Evolutionary conservation across 2,329 filamentous ascomycete genomes (phyloP).

Genomic region (Trichoderma koningii): DNA sequence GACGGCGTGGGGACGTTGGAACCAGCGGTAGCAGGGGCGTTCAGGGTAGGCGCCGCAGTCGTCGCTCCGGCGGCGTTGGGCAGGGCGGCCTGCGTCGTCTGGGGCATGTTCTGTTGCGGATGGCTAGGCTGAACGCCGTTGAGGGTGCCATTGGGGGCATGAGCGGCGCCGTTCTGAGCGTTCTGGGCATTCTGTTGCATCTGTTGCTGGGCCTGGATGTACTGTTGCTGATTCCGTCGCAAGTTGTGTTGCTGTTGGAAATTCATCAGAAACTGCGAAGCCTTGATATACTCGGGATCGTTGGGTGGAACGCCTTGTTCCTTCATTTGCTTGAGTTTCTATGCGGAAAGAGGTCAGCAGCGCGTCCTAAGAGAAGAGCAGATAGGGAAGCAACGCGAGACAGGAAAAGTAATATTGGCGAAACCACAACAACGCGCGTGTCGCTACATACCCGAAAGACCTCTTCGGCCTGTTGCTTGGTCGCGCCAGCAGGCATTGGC

Average conservation of each 20-base stretch:
- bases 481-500: slow-evolving; percentile 67
- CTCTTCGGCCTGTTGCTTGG: slow-evolving; percentile 76
- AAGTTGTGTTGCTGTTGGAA: slow-evolving; percentile 68
- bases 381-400: slow-evolving; percentile 12
- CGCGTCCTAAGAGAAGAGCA: not conserved
- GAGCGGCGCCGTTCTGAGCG: slow-evolving; percentile 49
- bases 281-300: slow-evolving; percentile 86
- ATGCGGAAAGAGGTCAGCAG: not conserved
- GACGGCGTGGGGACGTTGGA: slow-evolving; percentile 40
- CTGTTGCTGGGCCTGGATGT: slow-evolving; percentile 44
- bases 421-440: not conserved
- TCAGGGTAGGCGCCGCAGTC: slow-evolving; percentile 43
- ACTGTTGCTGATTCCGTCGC: slow-evolving; percentile 51
- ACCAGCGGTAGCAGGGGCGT: slow-evolving; percentile 38
- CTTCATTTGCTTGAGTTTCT: slow-evolving; percentile 93
- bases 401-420: not conserved
- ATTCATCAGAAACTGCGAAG: slow-evolving; percentile 70
- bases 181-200: slow-evolving; percentile 47
- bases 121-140: slow-evolving; percentile 53
- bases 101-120: slow-evolving; percentile 43
- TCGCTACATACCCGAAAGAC: slow-evolving; percentile 61
- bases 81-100: slow-evolving; percentile 36
- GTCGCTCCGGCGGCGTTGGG: slow-evolving; percentile 43
- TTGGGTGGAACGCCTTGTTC: slow-evolving; percentile 75
- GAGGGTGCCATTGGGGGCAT: slow-evolving; percentile 55